A percentile compares a stretch with the other conserved stretches of the same genome.
Conservation (phyloP, 2,329 filamentous ascomycete genomes). For the Fusarium sp. region DNA sequence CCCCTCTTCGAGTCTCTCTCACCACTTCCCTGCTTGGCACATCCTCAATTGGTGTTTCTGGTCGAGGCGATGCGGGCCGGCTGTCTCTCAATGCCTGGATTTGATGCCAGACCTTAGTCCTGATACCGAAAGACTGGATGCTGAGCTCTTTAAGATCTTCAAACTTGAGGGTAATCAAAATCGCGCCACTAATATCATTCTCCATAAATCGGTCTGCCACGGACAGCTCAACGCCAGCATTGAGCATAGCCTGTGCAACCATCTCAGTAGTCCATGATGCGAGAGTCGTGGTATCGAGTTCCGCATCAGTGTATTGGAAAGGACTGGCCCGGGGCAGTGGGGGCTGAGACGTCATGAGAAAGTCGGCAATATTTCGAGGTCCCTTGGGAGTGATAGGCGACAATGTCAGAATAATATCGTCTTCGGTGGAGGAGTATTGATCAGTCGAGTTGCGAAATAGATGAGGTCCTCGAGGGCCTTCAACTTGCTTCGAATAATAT, state of each 20-base stretch:
- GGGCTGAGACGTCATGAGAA: constrained; percentile 43
- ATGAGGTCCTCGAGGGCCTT: constrained; percentile 88
- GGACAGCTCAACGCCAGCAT: constrained; percentile 80
- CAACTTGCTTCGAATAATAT: constrained; percentile 73
- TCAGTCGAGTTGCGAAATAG: constrained; percentile 80
- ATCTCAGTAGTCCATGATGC: constrained; percentile 79
- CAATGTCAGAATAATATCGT: constrained; percentile 72
- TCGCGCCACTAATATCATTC: constrained; percentile 91
- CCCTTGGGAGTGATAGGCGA: constrained; percentile 80
- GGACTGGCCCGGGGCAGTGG: constrained; percentile 61
- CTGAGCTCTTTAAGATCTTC: constrained; percentile 87
- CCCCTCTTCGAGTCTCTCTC: constrained; percentile 60
- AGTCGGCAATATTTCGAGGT: constrained; percentile 53
- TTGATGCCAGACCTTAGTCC: constrained; percentile 84
- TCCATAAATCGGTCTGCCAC: constrained; percentile 87
- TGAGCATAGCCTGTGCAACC: constrained; percentile 88
- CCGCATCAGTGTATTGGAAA: constrained; percentile 68
- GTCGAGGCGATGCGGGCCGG: constrained; percentile 63
- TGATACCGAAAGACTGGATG: constrained; percentile 84
- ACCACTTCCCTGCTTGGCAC: constrained; percentile 65
- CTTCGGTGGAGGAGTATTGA: constrained; percentile 53
- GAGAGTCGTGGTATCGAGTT: constrained; percentile 71
- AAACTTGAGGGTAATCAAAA: constrained; percentile 91
- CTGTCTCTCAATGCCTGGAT: constrained; percentile 77
- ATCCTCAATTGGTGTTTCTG: constrained; percentile 73